Evolutionary conservation across 805 yeast genomes (phyloP), one percentile per base, ranked within the genome.

Genomic region (Clavispora santaluciae): DNA sequence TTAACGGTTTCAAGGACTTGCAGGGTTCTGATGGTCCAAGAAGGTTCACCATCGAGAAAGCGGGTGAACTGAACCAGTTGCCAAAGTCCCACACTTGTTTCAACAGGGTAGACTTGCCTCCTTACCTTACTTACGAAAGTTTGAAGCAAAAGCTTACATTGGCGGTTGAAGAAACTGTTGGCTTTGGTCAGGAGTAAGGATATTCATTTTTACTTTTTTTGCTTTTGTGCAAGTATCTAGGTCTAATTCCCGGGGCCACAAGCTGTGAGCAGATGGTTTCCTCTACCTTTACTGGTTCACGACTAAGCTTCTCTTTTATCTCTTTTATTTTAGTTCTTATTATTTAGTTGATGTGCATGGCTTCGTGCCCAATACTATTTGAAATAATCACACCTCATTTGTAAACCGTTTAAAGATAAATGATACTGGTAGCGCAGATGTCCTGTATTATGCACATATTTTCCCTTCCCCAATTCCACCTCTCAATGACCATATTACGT

Each of bases 1-100:
- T 93, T 49, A 93, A 91, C 65, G 99, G 99, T 30, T 93, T 93
- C 76, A 93, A 93, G 65, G 99, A 93, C 66, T 75, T 93, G 55
- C 99, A 93, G 69, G 99, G 99, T 51, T 86, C 95, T 18, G 99
- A 93, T 68, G 99, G 99, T 43, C 99, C 99, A 40, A 86, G 99
- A 76, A 80, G 98, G 61, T 93, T 93, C 66, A 93, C 99, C 6
- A 91, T 93, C 62, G 99, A 93, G 64, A 90, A 90, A 64, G 98
- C 98, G 8, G 99, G 99, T 43, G 98, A 91, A 62, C 59, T 84
- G 24, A 83, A 81, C 57, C 96, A 90, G 68, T 70, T 93, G 56
- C 99, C 99, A 34, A 93, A 93, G 66, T 87, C 96, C 8, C 99
- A 93, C 63, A 93, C 99, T 2, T 91, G 99, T 76, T 93, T 93